These are phyloP conservation scores for Periconia digitata DNA, from an alignment of 2,329 filamentous ascomycete species.

Conservation along the genomic window DNA sequence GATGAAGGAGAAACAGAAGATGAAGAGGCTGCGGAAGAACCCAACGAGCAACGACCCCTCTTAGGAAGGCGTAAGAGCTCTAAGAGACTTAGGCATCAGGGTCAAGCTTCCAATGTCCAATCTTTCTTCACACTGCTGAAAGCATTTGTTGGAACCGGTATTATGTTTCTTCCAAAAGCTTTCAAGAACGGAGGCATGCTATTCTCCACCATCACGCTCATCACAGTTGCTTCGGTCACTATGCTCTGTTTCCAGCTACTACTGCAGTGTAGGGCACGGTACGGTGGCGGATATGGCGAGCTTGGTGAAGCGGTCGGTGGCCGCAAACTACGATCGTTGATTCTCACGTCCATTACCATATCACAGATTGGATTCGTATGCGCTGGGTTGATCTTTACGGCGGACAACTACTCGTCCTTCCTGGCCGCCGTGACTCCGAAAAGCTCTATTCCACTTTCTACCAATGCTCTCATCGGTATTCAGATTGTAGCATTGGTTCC, in stretches of 20 bases:
- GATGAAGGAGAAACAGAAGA: conserved; percentile 60
- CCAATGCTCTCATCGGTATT: conserved; percentile 64
- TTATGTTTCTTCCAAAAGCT: conserved; percentile 79
- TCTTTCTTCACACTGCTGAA: conserved; percentile 79
- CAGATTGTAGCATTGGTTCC: conserved; percentile 68
- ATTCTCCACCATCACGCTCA: conserved; percentile 70
- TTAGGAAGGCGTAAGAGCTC: conserved; percentile 59
- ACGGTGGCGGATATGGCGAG: conserved; percentile 74
- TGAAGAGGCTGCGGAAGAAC: conserved; percentile 54
- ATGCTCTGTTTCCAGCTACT: conserved; percentile 73
- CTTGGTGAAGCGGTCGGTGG: conserved; percentile 69
- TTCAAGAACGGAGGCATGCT: conserved; percentile 77
- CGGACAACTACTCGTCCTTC: conserved; percentile 72
- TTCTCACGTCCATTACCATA: conserved; percentile 69
- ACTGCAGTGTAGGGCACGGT: conserved; percentile 64
- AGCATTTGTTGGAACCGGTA: conserved; percentile 77
- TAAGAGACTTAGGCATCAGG: conserved; percentile 49
- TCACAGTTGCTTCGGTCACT: conserved; percentile 66
- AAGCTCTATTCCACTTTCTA: conserved; percentile 52
- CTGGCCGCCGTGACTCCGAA: conserved; percentile 61
- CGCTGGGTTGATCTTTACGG: conserved; percentile 74
- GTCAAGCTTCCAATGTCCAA: conserved; percentile 68
- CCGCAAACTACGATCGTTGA: conserved; percentile 62
- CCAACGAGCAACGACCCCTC: conserved; percentile 61
- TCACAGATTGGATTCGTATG: conserved; percentile 80